Base-by-base conservation (phyloP, 2,329 filamentous ascomycete genomes). In the Xylaria sp. region DNA sequence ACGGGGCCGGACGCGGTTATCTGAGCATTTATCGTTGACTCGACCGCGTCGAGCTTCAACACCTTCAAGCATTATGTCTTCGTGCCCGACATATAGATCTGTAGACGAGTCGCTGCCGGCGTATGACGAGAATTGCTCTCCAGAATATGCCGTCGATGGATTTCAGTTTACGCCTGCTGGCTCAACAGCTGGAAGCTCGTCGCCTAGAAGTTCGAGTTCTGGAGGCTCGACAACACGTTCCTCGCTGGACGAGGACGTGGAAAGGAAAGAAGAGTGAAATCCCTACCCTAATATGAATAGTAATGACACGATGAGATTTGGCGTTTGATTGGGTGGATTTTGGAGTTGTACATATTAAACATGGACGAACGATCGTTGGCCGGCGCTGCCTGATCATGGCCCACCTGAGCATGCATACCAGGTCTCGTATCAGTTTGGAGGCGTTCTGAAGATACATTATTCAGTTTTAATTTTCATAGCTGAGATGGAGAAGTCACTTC, bases 91-190 rank as follows among this genome's bases (percentile, higher is more conserved):
- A 49, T 80, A 77, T 51, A 73, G 74, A 56, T 74, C 72, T n/a
- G 76, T 78, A 42, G 78, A 79, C 40, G 82, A 83, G 67, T 75
- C 75, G 40, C 78, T 83, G 6, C 84, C 83, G 0, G 78, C 83
- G 0, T 85, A 85, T 71, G 80, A 83, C 23, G 77, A 79, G 33
- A 72, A 74, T 38, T 71, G 78, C 53, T 79, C 79, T 20, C 78
- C 78, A 2, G 73, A 72, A 10, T 76, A 83, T 33, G 79, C 84
- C n/a, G 76, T 80, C 1, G 83, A 85, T 66, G 83, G 83, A 23
- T 82, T 82, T 73, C 77, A 80, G 66, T 82, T 81, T 69, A 77
- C 76, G 3, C 80, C 81, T 3, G 28, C 17, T 38, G 40, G 58
- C 17, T 70, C 65, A 31, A 65, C 46, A 13, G 6, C 28, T 44